Base-by-base conservation (phyloP, 495 filamentous ascomycete genomes). In the Xylaria castorea region DNA sequence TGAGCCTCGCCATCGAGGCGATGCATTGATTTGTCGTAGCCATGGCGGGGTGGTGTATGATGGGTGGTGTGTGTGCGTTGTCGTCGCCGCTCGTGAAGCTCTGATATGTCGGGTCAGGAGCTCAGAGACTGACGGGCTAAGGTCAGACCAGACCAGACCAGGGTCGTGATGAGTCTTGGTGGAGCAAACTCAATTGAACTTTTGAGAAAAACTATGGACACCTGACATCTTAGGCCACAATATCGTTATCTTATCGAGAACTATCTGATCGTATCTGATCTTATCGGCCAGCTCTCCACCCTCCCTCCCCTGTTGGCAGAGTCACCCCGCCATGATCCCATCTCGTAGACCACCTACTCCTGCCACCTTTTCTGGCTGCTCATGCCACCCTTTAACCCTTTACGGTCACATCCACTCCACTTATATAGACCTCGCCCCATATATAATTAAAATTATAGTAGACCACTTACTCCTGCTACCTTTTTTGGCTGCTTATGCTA, bases 1-100 rank as follows among this genome's bases (percentile, higher is more conserved):
- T 91, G 32, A 89, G 81, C 63, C 70, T 50, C 62, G 90, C 90
- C 76, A 89, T 81, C 14, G 88, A 89, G 77, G 89, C 87, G 73
- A 92, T 84, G 77, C 89, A 91, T 71, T 82, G 78, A 71, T 77
- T 81, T 71, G 81, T 77, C 48, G 84, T 80, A 50, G 81, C 81
- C 85, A 87, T 87, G 44, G 74, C 61, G 36, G 46, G 1, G 40
- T 2, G 14, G 18, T 48, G 25, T 50, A 25, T 50, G 63, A 14
- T 44, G 25, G n/a, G 11, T 42, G 14, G 3, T 40, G 34, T 38
- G 51, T n/a, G 50, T 51, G 22, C 18, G 40, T 75, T 16, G 53
- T 70, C 67, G 75, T 34, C 65, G 62, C 42, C 32, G 32, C 22
- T 71, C 57, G 57, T 70, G 40, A 53, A 36, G 46, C 25, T 60